Evolutionary conservation across 2,329 filamentous ascomycete genomes (phyloP).

Genomic region (Fusarium sp.): DNA sequence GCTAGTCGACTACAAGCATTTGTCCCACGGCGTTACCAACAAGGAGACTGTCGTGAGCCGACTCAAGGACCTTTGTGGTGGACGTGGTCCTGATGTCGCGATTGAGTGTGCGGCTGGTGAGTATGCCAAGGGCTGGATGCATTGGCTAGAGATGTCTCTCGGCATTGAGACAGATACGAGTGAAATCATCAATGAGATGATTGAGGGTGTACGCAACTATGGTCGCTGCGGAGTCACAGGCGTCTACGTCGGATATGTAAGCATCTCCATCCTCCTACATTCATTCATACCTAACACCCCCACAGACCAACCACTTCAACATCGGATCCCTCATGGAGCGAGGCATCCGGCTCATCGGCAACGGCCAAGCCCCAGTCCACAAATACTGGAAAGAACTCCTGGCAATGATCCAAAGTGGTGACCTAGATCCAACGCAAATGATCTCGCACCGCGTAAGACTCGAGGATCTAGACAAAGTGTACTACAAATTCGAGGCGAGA

Average conservation of each 20-base stretch:
- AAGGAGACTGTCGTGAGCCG: constrained; percentile 71
- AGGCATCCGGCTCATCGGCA: constrained; percentile 78
- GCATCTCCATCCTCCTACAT: constrained; percentile 34
- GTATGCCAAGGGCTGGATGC: constrained; percentile 67
- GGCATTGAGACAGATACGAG: constrained; percentile 86
- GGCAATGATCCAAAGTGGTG: constrained; percentile 67
- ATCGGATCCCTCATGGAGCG: constrained; percentile 85
- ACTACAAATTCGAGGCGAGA: constrained; percentile 66
- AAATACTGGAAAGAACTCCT: constrained; percentile 85
- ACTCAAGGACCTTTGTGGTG: constrained; percentile 75
- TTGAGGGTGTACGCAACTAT: constrained; percentile 73
- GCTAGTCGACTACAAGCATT: constrained; percentile 70
- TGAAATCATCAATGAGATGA: constrained; percentile 82
- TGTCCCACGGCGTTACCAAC: constrained; percentile 64
- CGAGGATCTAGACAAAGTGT: constrained; percentile 74
- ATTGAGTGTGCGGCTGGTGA: constrained; percentile 72
- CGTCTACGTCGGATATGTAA: constrained; percentile 66
- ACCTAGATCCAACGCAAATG: constrained; percentile 81
- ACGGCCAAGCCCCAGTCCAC: constrained; percentile 75
- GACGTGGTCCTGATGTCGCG: constrained; percentile 75
- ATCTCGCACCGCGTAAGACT: constrained; percentile 78
- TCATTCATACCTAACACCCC: background rate
- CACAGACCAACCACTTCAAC: constrained; percentile 64
- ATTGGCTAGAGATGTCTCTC: constrained; percentile 63
- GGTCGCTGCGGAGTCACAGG: constrained; percentile 81